Evolutionary conservation across 176 grass and related monocot species (phyloP), one percentile per base, ranked within the genome.

Genomic region (Alopecurus myosuroides): DNA sequence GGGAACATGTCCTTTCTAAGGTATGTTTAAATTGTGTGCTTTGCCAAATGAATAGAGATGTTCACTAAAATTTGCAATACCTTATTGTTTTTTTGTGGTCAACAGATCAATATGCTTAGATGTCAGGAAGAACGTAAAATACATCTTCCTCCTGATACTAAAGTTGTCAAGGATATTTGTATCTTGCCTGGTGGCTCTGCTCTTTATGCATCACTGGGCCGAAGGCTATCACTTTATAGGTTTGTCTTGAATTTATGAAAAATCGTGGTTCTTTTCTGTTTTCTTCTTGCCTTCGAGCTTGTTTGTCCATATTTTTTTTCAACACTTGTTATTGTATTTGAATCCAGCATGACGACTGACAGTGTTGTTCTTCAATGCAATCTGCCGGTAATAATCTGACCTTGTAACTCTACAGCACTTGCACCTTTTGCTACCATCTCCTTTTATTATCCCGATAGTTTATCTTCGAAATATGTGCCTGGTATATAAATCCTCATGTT

Each of bases 181-280:
- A 84, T 98, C 79, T 84, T 94, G 53, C 85, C 91, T 26, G 81
- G 76, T 88, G 84, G 91, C 65, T 81, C 67, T 78, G 77, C 90
- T 76, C 77, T 93, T 84, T 91, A 92, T 86, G 76, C 97, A 72
- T 98, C 97, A 84, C 68, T 95, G 19, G 93, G 91, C 33, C 85
- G 33, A 78, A 98, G 49, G 82, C 85, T 98, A 49, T 92, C 87
- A 81, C 53, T 94, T 71, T 91, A 92, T 81, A 94, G 93, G 97
- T 98, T 63, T 84, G 84, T 90, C 49, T 64, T 34, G 18, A 73
- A 70, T 87, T 72, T 85, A 23, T 75, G 36, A 77, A 25, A 36
- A 7, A 52, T 36, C 58, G 57, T 40, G 52, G 33, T 37, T 46
- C 22, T 41, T 78, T 64, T 13, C 36, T 82, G 12, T 75, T 83